Conservation (phyloP, 179 eudicot species). For the Beta lomatogona region DNA sequence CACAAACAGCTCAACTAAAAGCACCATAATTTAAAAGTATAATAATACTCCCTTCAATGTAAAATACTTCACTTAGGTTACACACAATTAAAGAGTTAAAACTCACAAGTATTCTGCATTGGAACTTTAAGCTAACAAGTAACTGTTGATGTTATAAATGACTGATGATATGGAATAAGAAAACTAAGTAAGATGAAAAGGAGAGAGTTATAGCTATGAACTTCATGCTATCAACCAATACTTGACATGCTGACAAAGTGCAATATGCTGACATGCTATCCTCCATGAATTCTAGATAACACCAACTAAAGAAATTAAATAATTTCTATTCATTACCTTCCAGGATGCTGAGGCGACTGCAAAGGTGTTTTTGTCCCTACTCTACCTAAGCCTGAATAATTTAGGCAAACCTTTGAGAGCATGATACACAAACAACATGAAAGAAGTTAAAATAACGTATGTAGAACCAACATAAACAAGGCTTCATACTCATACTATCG, state of each 20-base stretch:
- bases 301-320: not conserved
- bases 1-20: conserved; percentile 1
- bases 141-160: not conserved
- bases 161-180: not conserved
- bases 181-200: not conserved
- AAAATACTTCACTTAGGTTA: not conserved
- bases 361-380: conserved; percentile 74
- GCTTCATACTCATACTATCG: not conserved
- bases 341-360: conserved; percentile 68
- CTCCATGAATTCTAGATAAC: not conserved
- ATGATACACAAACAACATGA: not conserved
- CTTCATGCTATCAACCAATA: not conserved
- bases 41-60: not conserved
- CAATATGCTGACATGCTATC: conserved; percentile 5
- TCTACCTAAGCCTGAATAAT: conserved; percentile 70
- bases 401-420: conserved; percentile 17
- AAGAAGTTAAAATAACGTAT: not conserved
- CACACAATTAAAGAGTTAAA: not conserved
- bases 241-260: not conserved
- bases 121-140: not conserved
- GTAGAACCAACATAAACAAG: not conserved
- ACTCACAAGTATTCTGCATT: too few species aligned
- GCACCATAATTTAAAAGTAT: not conserved
- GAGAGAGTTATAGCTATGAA: not conserved
- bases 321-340: conserved; percentile 43